Evolutionary conservation across 2,329 filamentous ascomycete species (phyloP), one percentile per base, ranked within the genome.

Genomic region (Trichoderma endophyticum): DNA sequence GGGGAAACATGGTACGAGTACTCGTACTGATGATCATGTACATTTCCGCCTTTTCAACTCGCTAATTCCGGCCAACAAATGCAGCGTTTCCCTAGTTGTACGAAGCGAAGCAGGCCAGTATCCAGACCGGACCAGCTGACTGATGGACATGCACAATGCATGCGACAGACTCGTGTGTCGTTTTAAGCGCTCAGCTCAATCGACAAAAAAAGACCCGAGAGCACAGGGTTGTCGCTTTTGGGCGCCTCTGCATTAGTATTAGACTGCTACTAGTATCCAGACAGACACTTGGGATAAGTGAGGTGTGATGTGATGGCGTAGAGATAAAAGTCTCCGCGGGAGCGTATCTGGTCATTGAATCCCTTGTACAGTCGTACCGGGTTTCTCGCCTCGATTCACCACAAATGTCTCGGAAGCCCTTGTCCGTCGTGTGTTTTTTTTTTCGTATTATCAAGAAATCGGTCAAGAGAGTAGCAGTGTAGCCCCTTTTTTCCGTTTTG

Each of bases 301-400:
- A 21, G 18, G 43, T 21, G 43, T n/a, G 39, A 14, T 43, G 43
- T 48, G 43, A n/a, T 59, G 26, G 28, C 56, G 48, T 4, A 36
- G 48, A 36, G 48, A 28, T 14, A 28, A 67, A 67, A 68, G 64
- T 68, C 64, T 68, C 64, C 64, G 54, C 24, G 54, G 54, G n/a
- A 12, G 34, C 43, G n/a, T 51, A 21, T 12, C n/a, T 6, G 24
- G 5, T 26, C 56, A 21, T 18, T 32, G 28, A 59, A 26, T 36
- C 18, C 48, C 34, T 9, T 15, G 51, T 24, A 24, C 43, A 51
- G 43, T 30, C 18, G 18, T 24, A 14, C n/a, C 43, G n/a, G 43
- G 28, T 21, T 30, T 32, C 36, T 51, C 26, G 62, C 56, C 30
- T 26, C 14, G 59, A 36, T 36, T 61, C 59, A 61, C 59, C 59